These are phyloP conservation scores for Maudiozyma humilis DNA, from an alignment of 1,139 yeast species.

Conservation along the genomic window DNA sequence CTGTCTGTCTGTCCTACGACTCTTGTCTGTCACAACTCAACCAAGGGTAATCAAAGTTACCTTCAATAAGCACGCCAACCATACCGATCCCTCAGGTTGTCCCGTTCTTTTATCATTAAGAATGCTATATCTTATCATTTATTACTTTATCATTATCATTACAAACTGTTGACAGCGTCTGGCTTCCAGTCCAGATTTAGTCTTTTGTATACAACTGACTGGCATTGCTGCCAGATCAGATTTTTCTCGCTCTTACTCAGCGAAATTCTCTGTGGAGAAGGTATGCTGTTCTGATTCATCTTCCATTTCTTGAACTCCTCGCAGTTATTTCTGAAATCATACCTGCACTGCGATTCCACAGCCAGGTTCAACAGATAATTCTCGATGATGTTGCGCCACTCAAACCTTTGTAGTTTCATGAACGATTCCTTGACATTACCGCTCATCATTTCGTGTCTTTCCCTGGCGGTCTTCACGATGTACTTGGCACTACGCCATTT, in stretches of 20 bases:
- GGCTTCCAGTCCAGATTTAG: conserved; percentile 54
- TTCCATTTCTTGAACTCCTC: conserved; percentile 36
- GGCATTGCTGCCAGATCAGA: conserved; percentile 52
- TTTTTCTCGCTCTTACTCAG: conserved; percentile 47
- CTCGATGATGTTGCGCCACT: conserved; percentile 63
- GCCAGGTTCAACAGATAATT: conserved; percentile 54
- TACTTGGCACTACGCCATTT: conserved; percentile 49
- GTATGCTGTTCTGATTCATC: conserved; percentile 6
- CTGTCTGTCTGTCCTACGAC: no score
- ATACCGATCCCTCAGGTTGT: not conserved
- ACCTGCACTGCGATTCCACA: conserved; percentile 59
- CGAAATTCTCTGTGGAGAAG: conserved; percentile 19
- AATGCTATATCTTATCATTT: not conserved
- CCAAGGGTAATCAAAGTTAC: no score
- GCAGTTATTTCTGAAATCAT: conserved; percentile 40
- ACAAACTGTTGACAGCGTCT: conserved; percentile 27
- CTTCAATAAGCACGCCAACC: no score
- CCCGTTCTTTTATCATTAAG: not conserved
- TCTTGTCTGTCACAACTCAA: no score
- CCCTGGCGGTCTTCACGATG: conserved; percentile 48
- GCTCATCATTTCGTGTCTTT: conserved; percentile 32
- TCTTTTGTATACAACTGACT: conserved; percentile 44
- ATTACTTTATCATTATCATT: not conserved
- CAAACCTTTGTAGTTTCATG: conserved; percentile 36
- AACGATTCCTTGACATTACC: conserved; percentile 12